Percentiles rank a stretch among this genome's conserved stretches.
Evolutionary conservation across 345 rosid genomes (phyloP).

Genomic region (Nephelium lappaceum): DNA sequence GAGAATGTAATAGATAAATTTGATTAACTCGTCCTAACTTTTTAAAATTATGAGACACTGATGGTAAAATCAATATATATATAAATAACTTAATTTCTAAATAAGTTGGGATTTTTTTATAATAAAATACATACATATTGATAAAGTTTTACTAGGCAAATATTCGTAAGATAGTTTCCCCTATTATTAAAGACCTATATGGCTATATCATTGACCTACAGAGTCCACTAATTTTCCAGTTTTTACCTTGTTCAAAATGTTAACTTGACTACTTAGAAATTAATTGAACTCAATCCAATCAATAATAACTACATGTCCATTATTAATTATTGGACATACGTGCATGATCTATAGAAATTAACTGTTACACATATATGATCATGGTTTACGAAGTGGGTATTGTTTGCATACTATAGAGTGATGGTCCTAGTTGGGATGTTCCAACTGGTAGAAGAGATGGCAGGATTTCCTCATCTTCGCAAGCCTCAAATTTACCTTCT

Average conservation of each 20-base stretch:
- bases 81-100: too few species aligned
- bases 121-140: too few species aligned
- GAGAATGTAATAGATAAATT: too few species aligned
- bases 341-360: background rate
- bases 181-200: background rate
- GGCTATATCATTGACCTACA: too few species aligned
- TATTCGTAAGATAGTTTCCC: background rate
- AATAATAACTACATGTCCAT: background rate
- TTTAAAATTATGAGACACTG: too few species aligned
- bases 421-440: slow-evolving; percentile 72
- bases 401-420: slow-evolving; percentile 39
- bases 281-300: background rate
- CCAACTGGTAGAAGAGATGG: slow-evolving; percentile 85
- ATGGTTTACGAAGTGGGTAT: background rate
- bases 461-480: slow-evolving; percentile 53
- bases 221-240: too few species aligned
- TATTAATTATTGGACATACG: background rate
- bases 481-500: slow-evolving; percentile 59
- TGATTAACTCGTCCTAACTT: too few species aligned
- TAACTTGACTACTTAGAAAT: too few species aligned
- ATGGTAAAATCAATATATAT: too few species aligned
- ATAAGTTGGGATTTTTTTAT: too few species aligned
- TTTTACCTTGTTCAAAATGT: too few species aligned
- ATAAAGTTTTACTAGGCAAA: background rate
- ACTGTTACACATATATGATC: background rate